These are phyloP conservation scores for Asterella californica DNA, from an alignment of 225 moss, liverwort and hornwort genomes.

Conservation along the genomic window DNA sequence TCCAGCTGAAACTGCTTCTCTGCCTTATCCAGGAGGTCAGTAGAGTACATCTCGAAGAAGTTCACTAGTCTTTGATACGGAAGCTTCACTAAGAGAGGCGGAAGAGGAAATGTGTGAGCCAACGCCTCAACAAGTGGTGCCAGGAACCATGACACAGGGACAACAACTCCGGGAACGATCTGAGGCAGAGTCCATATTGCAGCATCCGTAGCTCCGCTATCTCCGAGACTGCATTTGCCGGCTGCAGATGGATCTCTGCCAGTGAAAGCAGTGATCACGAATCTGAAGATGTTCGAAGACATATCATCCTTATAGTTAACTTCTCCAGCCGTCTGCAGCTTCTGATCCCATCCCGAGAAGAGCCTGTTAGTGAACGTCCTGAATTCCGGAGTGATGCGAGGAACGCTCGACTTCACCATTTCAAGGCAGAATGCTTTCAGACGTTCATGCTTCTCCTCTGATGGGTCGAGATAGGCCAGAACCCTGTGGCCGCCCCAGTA, in stretches of 20 bases:
- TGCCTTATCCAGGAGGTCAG: slow-evolving; percentile 43
- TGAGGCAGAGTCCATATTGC: slow-evolving; percentile 36
- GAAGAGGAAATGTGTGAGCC: slow-evolving; percentile 39
- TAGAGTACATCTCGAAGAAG: slow-evolving; percentile 41
- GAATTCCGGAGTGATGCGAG: slow-evolving; percentile 42
- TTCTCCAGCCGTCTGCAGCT: slow-evolving; percentile 25
- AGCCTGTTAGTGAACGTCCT: slow-evolving; percentile 34
- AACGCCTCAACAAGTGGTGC: slow-evolving; percentile 36
- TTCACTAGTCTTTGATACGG: slow-evolving; percentile 40
- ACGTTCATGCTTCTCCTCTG: slow-evolving; percentile 48
- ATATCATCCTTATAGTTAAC: slow-evolving; percentile 27
- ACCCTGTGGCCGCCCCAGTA: slow-evolving; percentile 48
- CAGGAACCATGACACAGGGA: slow-evolving; percentile 34
- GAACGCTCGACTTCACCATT: slow-evolving; percentile 33
- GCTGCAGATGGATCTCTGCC: slow-evolving; percentile 48
- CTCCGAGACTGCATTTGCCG: slow-evolving; percentile 45
- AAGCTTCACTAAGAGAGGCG: slow-evolving; percentile 31
- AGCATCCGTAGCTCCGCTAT: slow-evolving; percentile 29
- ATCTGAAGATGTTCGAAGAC: slow-evolving; percentile 39
- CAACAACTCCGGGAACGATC: slow-evolving; percentile 35
- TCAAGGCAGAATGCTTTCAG: slow-evolving; percentile 52
- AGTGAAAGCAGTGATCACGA: slow-evolving; percentile 41
- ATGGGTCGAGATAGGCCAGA: slow-evolving; percentile 41
- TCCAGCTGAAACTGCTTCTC: slow-evolving; percentile 38
- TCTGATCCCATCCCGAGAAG: slow-evolving; percentile 41